These are phyloP conservation scores for Baudoinia panamericana DNA, from an alignment of 495 filamentous ascomycete species.

Conservation along the genomic window DNA sequence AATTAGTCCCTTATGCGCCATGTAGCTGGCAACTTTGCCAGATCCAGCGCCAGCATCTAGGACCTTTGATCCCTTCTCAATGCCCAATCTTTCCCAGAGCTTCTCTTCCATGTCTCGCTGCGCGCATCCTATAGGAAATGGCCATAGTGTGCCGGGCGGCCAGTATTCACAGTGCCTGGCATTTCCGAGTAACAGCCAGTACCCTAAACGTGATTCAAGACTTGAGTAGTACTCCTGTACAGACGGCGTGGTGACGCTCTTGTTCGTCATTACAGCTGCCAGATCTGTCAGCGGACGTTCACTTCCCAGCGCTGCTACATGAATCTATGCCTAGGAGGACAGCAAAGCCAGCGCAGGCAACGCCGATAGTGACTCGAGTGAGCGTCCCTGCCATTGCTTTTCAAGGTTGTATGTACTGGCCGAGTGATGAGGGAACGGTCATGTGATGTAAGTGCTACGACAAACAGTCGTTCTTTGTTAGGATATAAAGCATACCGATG, in stretches of 20 bases:
- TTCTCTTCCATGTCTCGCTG: slow-evolving; percentile 18
- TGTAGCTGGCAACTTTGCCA: slow-evolving; percentile 16
- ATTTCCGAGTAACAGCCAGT: slow-evolving; percentile 17
- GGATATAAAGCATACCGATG: too few relatives aligned
- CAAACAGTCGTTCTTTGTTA: too few relatives aligned
- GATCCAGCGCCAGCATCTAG: slow-evolving; percentile 18
- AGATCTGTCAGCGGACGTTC: not conserved
- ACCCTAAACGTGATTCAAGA: slow-evolving; percentile 19
- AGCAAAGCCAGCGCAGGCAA: too few relatives aligned
- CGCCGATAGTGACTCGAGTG: too few relatives aligned
- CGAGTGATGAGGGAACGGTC: too few relatives aligned
- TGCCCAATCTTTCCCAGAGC: slow-evolving; percentile 9
- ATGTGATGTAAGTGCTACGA: too few relatives aligned
- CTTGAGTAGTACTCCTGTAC: slow-evolving; percentile 16
- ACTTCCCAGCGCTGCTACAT: too few relatives aligned
- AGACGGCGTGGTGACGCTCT: not conserved
- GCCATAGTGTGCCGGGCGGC: slow-evolving; percentile 5
- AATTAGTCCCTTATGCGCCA: slow-evolving; percentile 25
- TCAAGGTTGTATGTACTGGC: too few relatives aligned
- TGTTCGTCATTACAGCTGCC: slow-evolving; percentile 7
- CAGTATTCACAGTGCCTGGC: slow-evolving; percentile 17
- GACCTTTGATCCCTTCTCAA: slow-evolving; percentile 7
- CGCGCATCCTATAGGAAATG: slow-evolving; percentile 13
- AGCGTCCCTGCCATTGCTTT: too few relatives aligned
- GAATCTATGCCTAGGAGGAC: too few relatives aligned